Conservation (phyloP, 768 basidiomycete species). For the Collybiopsis luxurians region DNA sequence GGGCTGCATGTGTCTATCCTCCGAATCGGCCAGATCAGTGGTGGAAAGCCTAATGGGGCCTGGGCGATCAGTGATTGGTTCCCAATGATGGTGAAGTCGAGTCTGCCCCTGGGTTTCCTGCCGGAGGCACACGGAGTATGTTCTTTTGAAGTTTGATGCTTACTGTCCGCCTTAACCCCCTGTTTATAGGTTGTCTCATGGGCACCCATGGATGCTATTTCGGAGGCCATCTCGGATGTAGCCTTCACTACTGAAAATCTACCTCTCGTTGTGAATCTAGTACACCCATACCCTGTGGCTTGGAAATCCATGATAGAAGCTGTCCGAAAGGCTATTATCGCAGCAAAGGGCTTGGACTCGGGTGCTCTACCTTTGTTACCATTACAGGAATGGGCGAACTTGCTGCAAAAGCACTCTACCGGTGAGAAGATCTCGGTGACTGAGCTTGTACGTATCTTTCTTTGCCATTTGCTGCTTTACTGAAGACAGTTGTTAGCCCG, state of each 20-base stretch:
- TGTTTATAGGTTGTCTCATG: slow-evolving; percentile 25
- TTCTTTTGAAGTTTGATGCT: neutral
- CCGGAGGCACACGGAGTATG: slow-evolving; percentile 24
- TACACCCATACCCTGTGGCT: slow-evolving; percentile 7
- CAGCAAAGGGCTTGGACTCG: neutral
- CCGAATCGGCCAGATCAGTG: slow-evolving; percentile 35
- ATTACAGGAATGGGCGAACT: neutral
- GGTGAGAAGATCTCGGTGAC: neutral
- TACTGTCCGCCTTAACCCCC: neutral
- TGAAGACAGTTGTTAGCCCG: neutral
- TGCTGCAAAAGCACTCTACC: neutral
- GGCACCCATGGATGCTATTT: neutral
- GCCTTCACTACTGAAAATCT: slow-evolving; percentile 3
- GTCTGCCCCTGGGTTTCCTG: slow-evolving; percentile 22
- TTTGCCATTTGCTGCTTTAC: neutral
- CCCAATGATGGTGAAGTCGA: slow-evolving; percentile 33
- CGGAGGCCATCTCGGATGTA: slow-evolving; percentile 6
- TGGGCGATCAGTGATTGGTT: slow-evolving; percentile 36
- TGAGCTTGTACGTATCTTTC: neutral
- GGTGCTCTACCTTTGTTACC: neutral
- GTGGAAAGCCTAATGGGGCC: slow-evolving; percentile 28
- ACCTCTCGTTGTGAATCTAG: slow-evolving; percentile 8
- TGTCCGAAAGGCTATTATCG: neutral
- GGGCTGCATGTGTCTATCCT: slow-evolving; percentile 11
- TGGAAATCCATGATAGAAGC: slow-evolving; percentile 2